Percentiles rank a stretch among this genome's conserved stretches.
These are phyloP conservation scores for Aschersonia sp. DNA, from an alignment of 2,329 filamentous ascomycete species.

Conservation along the genomic window DNA sequence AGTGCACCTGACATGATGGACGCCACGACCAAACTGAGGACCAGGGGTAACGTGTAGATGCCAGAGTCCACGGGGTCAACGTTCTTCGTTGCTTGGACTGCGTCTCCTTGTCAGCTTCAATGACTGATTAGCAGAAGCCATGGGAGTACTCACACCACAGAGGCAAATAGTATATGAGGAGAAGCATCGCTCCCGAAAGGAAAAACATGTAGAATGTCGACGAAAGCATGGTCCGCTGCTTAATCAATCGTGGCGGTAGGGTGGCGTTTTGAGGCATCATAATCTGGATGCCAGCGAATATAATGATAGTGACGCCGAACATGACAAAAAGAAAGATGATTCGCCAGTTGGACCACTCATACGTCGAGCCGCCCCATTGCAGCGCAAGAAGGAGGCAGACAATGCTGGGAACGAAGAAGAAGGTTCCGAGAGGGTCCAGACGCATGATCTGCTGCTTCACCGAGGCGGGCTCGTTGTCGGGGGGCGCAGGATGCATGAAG, in stretches of 20 bases:
- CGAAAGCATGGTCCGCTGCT: constrained; percentile 37
- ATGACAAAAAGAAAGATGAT: constrained; percentile 39
- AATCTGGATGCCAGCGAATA: constrained; percentile 37
- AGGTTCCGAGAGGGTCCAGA: constrained; percentile 43
- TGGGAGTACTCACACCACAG: constrained; percentile 36
- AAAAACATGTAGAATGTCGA: constrained; percentile 32
- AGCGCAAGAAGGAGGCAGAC: constrained; percentile 47
- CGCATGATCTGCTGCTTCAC: constrained; percentile 30
- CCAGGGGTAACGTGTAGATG: constrained; percentile 40
- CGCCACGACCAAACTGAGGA: constrained; percentile 39
- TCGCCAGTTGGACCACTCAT: constrained; percentile 36
- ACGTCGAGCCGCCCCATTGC: constrained; percentile 45
- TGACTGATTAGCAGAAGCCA: not conserved
- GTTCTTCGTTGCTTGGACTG: constrained; percentile 41
- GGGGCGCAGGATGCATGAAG: constrained; percentile 28
- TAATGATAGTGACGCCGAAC: constrained; percentile 28
- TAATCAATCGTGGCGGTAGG: constrained; percentile 38
- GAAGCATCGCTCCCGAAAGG: constrained; percentile 34
- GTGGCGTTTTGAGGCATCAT: constrained; percentile 40
- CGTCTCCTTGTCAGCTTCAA: not conserved
- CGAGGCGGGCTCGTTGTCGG: constrained; percentile 13
- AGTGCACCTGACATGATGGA: constrained; percentile 30
- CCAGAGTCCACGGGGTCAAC: constrained; percentile 39
- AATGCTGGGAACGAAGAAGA: constrained; percentile 44
- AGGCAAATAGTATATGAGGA: constrained; percentile 38